These are phyloP conservation scores for Lentinus polychrous DNA, from an alignment of 1,284 basidiomycete genomes.

Conservation along the genomic window DNA sequence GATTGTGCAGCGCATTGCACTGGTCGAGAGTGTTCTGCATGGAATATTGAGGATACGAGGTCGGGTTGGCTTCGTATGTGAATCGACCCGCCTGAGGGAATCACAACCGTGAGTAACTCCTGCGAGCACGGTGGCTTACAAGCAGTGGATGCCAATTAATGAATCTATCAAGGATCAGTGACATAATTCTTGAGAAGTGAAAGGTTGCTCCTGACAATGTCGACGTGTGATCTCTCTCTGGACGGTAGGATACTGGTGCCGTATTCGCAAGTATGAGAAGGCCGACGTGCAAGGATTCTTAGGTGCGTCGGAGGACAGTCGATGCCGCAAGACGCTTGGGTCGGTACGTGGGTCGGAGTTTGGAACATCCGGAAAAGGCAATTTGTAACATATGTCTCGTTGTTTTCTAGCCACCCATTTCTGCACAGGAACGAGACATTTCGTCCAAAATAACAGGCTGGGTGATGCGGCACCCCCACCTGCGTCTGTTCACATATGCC, in stretches of 20 bases:
- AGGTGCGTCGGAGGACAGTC: conserved; percentile 6
- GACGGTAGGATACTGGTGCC: background rate
- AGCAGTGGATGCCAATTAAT: background rate
- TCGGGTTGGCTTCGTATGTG: too few relatives aligned
- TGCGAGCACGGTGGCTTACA: background rate
- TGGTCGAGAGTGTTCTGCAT: too few relatives aligned
- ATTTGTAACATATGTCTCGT: conserved; percentile 1
- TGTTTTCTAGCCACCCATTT: background rate
- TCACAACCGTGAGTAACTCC: background rate
- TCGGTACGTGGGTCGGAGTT: conserved; percentile 5
- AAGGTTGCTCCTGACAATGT: background rate
- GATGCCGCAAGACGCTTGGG: background rate
- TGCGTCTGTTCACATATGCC: conserved; percentile 1
- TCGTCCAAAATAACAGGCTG: background rate
- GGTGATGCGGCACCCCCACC: conserved; percentile 1
- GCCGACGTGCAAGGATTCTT: conserved; percentile 9
- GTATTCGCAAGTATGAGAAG: conserved; percentile 7
- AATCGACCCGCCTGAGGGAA: too few relatives aligned
- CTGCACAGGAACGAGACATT: conserved; percentile 3
- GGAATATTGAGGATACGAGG: too few relatives aligned
- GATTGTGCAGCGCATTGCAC: too few relatives aligned
- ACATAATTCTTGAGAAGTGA: too few relatives aligned
- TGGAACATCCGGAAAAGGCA: background rate
- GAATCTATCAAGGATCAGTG: background rate
- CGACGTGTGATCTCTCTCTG: background rate